Evolutionary conservation across 139 green algal genomes (phyloP), one percentile per base, ranked within the genome.

Genomic region (Chlorokybus atmophyticus): DNA sequence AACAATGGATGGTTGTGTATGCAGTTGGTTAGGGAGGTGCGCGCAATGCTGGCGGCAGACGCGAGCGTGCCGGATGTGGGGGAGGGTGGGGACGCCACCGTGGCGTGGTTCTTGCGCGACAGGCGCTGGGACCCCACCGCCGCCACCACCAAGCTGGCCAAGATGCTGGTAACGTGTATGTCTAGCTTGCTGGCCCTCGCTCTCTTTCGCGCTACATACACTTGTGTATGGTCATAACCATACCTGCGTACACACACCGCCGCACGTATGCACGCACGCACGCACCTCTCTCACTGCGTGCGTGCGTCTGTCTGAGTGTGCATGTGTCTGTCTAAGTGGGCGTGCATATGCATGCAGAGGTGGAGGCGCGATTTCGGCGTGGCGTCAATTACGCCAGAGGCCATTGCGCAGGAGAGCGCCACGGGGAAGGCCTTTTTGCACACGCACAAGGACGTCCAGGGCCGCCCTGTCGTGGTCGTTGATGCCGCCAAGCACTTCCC

Each of bases 361-460:
- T 70, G 62, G 62, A 32, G 52, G 8, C 29, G 28, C 21, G 52
- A 70, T 28, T 70, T 70, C 49, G 53, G 55, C 2, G 62, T 70
- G 21, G 41, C 19, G 3, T 40, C n/a, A 21, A 24, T 68, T 19
- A 64, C 57, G n/a, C 57, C 59, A 14, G 60, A 35, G 8, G 28
- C 30, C 27, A 50, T 73, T 10, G 50, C 40, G 8, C 19, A 23
- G 1, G 81, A 94, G 73, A 58, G 73, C 14, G 75, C 73, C 23
- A 88, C 79, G 14, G 85, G 88, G 44, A 95, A 94, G 60, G 85
- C 79, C 0, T 86, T 83, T 55, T 59, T 95, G n/a, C 80, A 92
- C 64, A 59, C 60, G 0, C 49, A 79, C 5, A 29, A 41, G 0
- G 88, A 97, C 72, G 54, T 73, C 23, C 71, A 79, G n/a, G 78